These are phyloP conservation scores for Penicillium canescens DNA, from an alignment of 495 filamentous ascomycete genomes.

Conservation along the genomic window DNA sequence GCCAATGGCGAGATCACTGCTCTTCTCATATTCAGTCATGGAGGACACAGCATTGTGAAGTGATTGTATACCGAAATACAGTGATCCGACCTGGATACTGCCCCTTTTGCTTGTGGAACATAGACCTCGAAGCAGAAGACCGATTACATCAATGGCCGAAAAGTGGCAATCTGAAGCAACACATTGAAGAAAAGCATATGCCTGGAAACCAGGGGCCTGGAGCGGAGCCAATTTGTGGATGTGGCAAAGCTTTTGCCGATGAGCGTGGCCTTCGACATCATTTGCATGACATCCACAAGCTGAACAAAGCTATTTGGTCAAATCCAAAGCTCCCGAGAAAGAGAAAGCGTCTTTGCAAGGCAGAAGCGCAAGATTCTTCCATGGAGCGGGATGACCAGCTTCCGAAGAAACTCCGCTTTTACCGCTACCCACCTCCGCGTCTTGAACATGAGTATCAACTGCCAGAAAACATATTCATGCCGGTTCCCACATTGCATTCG, in stretches of 20 bases:
- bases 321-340: slow-evolving; percentile 13
- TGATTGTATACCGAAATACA: slow-evolving; percentile 19
- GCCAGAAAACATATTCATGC: slow-evolving; percentile 9
- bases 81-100: slow-evolving; percentile 6
- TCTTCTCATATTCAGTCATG: slow-evolving; percentile 14
- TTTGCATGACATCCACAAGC: slow-evolving; percentile 12
- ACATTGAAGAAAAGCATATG: slow-evolving; percentile 22
- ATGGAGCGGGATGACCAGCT: slow-evolving; percentile 2
- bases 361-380: slow-evolving; percentile 6
- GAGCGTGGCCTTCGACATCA: slow-evolving; percentile 18
- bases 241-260: slow-evolving; percentile 10
- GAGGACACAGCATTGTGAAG: slow-evolving; percentile 18
- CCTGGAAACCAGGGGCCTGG: background rate
- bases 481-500: slow-evolving; percentile 2
- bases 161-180: slow-evolving; percentile 18
- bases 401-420: slow-evolving; percentile 15
- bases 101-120: slow-evolving; percentile 11
- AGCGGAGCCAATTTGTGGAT: slow-evolving; percentile 12
- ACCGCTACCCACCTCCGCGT: slow-evolving; percentile 12
- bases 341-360: slow-evolving; percentile 13
- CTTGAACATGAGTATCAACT: slow-evolving; percentile 2
- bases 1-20: slow-evolving; percentile 15
- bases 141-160: slow-evolving; percentile 14
- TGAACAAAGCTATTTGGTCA: slow-evolving; percentile 22
- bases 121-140: slow-evolving; percentile 8